Evolutionary conservation across 441 rosid species (phyloP).

Genomic region (Theobroma grandiflorum): DNA sequence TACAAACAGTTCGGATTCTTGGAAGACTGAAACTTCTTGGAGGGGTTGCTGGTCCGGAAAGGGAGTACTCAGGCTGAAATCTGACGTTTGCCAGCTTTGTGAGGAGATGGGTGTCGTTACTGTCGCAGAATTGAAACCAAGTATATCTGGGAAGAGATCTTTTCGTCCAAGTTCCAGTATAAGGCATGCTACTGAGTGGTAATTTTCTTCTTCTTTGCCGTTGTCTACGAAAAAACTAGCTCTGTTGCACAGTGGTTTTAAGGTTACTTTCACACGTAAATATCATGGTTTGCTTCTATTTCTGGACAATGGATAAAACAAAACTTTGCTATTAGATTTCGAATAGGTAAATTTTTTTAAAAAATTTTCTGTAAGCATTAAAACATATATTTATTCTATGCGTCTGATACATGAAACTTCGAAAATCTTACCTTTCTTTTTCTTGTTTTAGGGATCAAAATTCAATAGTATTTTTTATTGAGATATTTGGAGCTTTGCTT

Average conservation of each 20-base stretch:
- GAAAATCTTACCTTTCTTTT: not conserved
- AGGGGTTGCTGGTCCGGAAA: slow-evolving; percentile 27
- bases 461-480: not conserved
- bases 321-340: not conserved
- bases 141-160: slow-evolving; percentile 85
- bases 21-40: slow-evolving; percentile 26
- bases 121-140: slow-evolving; percentile 83
- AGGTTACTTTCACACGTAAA: not conserved
- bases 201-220: slow-evolving; percentile 28
- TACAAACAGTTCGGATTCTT: slow-evolving; percentile 30
- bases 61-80: slow-evolving; percentile 18
- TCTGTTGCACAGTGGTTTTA: slow-evolving; percentile 2
- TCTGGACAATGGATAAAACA: not conserved
- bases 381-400: not conserved
- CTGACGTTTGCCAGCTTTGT: slow-evolving; percentile 15
- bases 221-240: not conserved
- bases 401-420: not conserved
- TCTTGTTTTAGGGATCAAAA: not conserved
- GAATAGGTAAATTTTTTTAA: not conserved
- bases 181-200: slow-evolving; percentile 97
- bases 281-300: slow-evolving; percentile 1
- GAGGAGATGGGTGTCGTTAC: slow-evolving; percentile 83
- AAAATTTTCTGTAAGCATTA: not conserved
- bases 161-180: slow-evolving; percentile 88
- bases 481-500: not conserved